Base-by-base conservation (phyloP, 169 alveolate genomes). In the Cryptosporidium xiaoi region DNA sequence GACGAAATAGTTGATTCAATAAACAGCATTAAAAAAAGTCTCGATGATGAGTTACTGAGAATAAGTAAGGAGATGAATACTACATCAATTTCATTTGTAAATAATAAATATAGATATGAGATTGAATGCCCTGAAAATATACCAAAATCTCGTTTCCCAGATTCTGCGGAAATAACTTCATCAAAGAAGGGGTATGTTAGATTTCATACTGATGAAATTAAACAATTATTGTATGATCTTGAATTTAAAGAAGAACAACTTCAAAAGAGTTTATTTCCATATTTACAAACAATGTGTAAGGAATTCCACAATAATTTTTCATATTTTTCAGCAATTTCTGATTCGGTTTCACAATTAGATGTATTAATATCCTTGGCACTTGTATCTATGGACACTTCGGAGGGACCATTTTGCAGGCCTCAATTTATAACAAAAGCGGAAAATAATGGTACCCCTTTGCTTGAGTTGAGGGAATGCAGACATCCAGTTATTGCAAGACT, bases 161-260 rank as follows among this genome's bases (percentile, higher is more conserved):
- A 85, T 15, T 64, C 68, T 51, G 65, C 82, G 65, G 99, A 97
- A 83, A 95, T 96, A 36, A 97, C 99, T 5, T 95, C 98, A 0
- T 91, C 97, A 20, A 93, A 97, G 65, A 91, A 95, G 33, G 99
- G 99, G 3, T 96, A 82, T 66, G 92, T 96, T 58, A 90, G 99
- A 58, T 95, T 95, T 82, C 95, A 93, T 48, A 96, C 97, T 50
- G 91, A 82, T 53, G 94, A 90, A 68, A 82, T 94, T 27, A 91
- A 91, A 65, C 83, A 85, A n/a, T 60, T 90, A 51, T 92, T 94
- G 64, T 92, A 92, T 82, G 90, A 94, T 83, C 82, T 96, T 46
- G 98, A 96, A 71, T 94, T 93, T 83, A 93, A 96, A 48, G 98
- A 96, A 82, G 97, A 95, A 65, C 87, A 91, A 82, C 69, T 94